Conservation (phyloP, 1,284 basidiomycete species). For the Tilletiaria anomala region DNA sequence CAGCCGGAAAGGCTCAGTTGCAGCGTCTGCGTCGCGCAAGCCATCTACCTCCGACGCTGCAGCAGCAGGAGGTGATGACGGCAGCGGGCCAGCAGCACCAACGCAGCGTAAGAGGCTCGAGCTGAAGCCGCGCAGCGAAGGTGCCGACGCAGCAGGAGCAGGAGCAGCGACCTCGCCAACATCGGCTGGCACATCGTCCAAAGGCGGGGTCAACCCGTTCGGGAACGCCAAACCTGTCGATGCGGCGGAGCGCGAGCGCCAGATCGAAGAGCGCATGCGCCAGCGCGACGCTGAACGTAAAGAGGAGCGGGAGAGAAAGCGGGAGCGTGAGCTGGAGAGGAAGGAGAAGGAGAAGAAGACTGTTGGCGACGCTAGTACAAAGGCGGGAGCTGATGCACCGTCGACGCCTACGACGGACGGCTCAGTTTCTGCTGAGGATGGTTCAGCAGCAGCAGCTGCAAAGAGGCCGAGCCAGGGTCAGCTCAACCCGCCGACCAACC, state of each 20-base stretch:
- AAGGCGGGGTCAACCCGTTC: conserved; percentile 52
- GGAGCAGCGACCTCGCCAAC: conserved; percentile 48
- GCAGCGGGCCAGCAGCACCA: conserved; percentile 10
- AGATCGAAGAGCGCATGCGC: conserved; percentile 47
- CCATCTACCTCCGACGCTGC: conserved; percentile 3
- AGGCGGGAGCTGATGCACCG: too few relatives aligned
- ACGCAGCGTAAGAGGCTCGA: conserved; percentile 35
- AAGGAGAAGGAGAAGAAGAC: too few relatives aligned
- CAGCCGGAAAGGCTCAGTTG: background rate
- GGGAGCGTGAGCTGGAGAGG: conserved; percentile 17
- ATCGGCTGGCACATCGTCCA: conserved; percentile 7
- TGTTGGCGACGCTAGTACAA: too few relatives aligned
- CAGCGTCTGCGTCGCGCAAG: background rate
- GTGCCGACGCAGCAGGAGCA: conserved; percentile 48
- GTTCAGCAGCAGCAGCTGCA: background rate
- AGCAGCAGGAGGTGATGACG: conserved; percentile 3
- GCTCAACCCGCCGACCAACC: too few relatives aligned
- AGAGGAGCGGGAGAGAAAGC: conserved; percentile 17
- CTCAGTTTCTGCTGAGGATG: conserved; percentile 1
- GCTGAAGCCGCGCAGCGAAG: conserved; percentile 36
- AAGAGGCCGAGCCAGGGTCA: too few relatives aligned
- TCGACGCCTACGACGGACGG: conserved; percentile 4
- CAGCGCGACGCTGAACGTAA: conserved; percentile 2
- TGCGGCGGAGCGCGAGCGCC: conserved; percentile 59
- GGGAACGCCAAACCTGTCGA: conserved; percentile 84